Evolutionary conservation across 2,329 filamentous ascomycete species (phyloP).

Genomic region (Verticillium nonalfalfae): DNA sequence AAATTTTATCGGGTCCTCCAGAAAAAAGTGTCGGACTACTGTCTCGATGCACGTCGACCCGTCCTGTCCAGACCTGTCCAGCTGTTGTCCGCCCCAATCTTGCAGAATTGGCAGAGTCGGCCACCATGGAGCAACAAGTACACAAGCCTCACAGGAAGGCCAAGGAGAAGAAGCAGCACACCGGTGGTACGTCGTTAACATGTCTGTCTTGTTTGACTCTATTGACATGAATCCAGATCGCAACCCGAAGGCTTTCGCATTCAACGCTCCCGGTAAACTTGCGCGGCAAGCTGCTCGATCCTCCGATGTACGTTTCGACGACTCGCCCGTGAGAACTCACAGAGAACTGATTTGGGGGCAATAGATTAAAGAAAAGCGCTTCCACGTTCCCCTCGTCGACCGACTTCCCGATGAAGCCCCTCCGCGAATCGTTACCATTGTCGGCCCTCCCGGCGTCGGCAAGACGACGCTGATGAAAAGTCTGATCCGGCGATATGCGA

Average conservation of each 20-base stretch:
- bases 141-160: constrained; percentile 81
- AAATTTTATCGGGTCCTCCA: constrained; percentile 1
- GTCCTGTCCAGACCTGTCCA: background rate
- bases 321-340: background rate
- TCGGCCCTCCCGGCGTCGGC: constrained; percentile 89
- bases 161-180: constrained; percentile 75
- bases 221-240: constrained; percentile 42
- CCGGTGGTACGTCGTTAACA: constrained; percentile 43
- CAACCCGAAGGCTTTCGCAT: constrained; percentile 89
- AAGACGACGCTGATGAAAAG: constrained; percentile 97
- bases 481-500: constrained; percentile 87
- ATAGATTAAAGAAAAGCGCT: constrained; percentile 86
- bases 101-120: constrained; percentile 4
- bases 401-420: constrained; percentile 92
- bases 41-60: background rate
- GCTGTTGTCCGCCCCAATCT: background rate
- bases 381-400: constrained; percentile 96
- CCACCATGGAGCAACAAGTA: constrained; percentile 70
- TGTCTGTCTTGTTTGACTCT: background rate
- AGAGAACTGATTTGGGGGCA: background rate
- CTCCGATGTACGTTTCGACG: constrained; percentile 50
- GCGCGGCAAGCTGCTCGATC: constrained; percentile 68
- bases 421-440: constrained; percentile 85
- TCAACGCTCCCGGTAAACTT: constrained; percentile 73
- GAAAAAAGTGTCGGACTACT: constrained; percentile 1